Evolutionary conservation across 305 asterid genomes (phyloP), one percentile per base, ranked within the genome.

Genomic region (Fraxinus sp.): DNA sequence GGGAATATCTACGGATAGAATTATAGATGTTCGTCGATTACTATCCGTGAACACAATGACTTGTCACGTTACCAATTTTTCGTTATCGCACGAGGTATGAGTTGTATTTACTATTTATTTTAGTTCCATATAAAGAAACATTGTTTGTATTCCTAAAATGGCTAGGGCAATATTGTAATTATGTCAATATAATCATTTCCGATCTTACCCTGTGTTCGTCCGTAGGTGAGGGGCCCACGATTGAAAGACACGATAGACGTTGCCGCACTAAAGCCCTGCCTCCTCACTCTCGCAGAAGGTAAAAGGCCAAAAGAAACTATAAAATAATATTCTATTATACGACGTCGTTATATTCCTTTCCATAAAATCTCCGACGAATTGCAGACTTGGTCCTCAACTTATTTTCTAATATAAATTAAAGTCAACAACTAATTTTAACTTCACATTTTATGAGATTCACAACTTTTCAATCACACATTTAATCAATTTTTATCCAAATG

Each of bases 1-100:
- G 98, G 99, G 98, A 52, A 96, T 96, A 81, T 96, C 99, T 0
- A 96, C 99, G 0, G 98, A 96, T 79, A 87, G 94, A 79, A 93
- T 96, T 36, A 90, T 94, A 11, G 97, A 96, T 30, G 85, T 94
- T 81, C 95, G 91, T 28, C 90, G 97, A n/a, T 80, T 96, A 68
- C 37, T 96, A 28, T 88, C 91, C 0, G 97, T 92, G 16, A 91
- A 89, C 37, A 88, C 90, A 0, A 10, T 71, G 10, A 91, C 98
- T 20, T 94, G 98, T 71, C 87, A 93, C 81, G 85, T 92, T 68
- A 91, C 97, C 57, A 91, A 87, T 82, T 94, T 83, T 86, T 91
- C 98, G 32, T 83, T 96, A 64, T 88, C 92, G 9, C 98, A 94
- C 16, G 98, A 93, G 98, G 99, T 93, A 89, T 83, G 75, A 0